These are phyloP conservation scores for Marvania coccoides DNA, from an alignment of 139 green algal species.

Conservation along the genomic window DNA sequence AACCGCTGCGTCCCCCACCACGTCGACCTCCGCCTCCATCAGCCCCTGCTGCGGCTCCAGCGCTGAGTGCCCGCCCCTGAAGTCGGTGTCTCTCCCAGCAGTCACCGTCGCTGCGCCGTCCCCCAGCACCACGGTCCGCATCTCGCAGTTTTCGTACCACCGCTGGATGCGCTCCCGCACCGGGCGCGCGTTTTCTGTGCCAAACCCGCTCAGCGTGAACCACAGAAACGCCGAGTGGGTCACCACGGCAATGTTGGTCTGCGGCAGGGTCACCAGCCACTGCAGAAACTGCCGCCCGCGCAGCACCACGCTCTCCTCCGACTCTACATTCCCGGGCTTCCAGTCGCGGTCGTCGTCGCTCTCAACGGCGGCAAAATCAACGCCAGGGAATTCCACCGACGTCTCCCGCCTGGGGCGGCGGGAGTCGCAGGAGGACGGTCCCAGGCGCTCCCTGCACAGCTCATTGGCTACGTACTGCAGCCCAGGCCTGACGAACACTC, in stretches of 20 bases:
- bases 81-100: neutral
- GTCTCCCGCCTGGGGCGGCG: conserved; percentile 14
- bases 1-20: no score
- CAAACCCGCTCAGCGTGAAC: conserved; percentile 35
- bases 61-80: neutral
- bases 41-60: conserved; percentile 3
- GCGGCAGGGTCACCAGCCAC: conserved; percentile 26
- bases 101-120: conserved; percentile 23
- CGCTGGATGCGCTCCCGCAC: conserved; percentile 32
- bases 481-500: neutral
- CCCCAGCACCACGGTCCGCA: conserved; percentile 39
- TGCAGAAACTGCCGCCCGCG: conserved; percentile 31
- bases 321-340: conserved; percentile 18
- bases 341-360: conserved; percentile 22
- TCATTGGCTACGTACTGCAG: conserved; percentile 28
- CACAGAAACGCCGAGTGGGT: conserved; percentile 47
- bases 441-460: conserved; percentile 36
- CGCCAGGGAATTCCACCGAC: conserved; percentile 26
- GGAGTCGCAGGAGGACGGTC: conserved; percentile 30
- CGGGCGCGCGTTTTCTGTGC: conserved; percentile 19
- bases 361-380: conserved; percentile 39
- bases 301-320: conserved; percentile 24
- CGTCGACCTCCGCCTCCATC: no score
- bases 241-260: conserved; percentile 48
- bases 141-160: conserved; percentile 54